A percentile compares a stretch with the other conserved stretches of the same genome.
Conservation (phyloP, 1,284 basidiomycete species). For the Meripilus lineatus region DNA sequence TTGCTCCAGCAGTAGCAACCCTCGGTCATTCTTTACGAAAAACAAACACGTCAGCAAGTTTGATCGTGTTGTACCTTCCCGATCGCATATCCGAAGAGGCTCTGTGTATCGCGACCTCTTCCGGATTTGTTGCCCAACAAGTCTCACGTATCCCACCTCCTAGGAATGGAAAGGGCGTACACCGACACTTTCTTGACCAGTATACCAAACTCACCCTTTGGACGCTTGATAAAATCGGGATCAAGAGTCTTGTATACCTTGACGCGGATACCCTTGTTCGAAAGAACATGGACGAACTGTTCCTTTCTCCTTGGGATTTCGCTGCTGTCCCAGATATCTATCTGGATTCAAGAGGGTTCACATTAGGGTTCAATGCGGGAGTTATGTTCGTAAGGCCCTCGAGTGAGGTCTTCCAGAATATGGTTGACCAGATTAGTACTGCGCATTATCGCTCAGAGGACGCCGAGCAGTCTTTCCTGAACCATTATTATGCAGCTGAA, state of each 20-base stretch:
- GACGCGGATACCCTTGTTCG: conserved; percentile 41
- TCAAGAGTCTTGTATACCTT: conserved; percentile 34
- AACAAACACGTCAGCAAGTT: conserved; percentile 31
- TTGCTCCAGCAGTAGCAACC: conserved; percentile 36
- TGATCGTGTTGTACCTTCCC: conserved; percentile 35
- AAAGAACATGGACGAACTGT: conserved; percentile 42
- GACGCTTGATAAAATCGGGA: conserved; percentile 32
- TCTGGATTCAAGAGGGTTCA: conserved; percentile 30
- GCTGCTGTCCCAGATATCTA: conserved; percentile 41
- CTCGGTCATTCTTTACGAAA: conserved; percentile 36
- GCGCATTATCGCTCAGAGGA: conserved; percentile 28
- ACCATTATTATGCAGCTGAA: conserved; percentile 36
- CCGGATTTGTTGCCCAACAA: conserved; percentile 34
- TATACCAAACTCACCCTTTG: conserved; percentile 43
- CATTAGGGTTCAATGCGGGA: conserved; percentile 37
- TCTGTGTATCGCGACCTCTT: conserved; percentile 34
- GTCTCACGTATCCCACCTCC: conserved; percentile 36
- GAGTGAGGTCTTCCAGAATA: conserved; percentile 25
- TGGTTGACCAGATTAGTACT: conserved; percentile 27
- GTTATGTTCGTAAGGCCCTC: conserved; percentile 35
- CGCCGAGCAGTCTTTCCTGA: conserved; percentile 44
- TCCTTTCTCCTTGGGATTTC: conserved; percentile 36
- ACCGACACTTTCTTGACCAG: conserved; percentile 34
- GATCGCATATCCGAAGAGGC: conserved; percentile 33
- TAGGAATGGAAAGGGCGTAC: conserved; percentile 28